phyloP scores from a whole-genome alignment of 306 rosid genomes.

The Mucuna pruriens region DNA sequence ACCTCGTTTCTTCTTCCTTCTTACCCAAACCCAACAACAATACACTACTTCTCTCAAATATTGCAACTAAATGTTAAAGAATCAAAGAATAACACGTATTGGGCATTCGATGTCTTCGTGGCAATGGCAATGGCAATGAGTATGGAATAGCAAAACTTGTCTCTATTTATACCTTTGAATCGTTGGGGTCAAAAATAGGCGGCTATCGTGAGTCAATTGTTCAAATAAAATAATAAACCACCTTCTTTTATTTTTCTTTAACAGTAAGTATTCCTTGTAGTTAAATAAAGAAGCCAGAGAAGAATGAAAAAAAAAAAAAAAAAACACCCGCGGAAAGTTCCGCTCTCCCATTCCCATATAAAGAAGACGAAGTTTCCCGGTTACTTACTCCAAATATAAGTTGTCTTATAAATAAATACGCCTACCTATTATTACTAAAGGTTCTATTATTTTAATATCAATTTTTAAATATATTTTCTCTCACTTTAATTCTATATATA shows the following conservation, averaged over 20 bases:
- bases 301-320: too few species aligned
- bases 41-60: too few species aligned
- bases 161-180: conserved; percentile 11
- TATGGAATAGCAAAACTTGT: not conserved
- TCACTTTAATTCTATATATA: too few species aligned
- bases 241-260: too few species aligned
- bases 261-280: too few species aligned
- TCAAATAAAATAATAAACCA: not conserved
- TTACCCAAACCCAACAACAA: too few species aligned
- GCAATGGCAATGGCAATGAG: too few species aligned
- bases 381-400: not conserved
- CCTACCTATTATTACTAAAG: not conserved
- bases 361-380: not conserved
- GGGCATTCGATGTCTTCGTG: not conserved
- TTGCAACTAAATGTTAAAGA: too few species aligned
- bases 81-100: too few species aligned
- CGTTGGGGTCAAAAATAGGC: not conserved
- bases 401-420: too few species aligned
- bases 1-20: not conserved
- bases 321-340: not conserved
- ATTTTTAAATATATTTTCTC: too few species aligned
- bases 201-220: conserved; percentile 28
- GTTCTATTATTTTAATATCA: too few species aligned
- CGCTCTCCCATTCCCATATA: not conserved
- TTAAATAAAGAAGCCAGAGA: not conserved